Evolutionary conservation across 1,284 basidiomycete species (phyloP).

Genomic region (Neonothopanus nambi): DNA sequence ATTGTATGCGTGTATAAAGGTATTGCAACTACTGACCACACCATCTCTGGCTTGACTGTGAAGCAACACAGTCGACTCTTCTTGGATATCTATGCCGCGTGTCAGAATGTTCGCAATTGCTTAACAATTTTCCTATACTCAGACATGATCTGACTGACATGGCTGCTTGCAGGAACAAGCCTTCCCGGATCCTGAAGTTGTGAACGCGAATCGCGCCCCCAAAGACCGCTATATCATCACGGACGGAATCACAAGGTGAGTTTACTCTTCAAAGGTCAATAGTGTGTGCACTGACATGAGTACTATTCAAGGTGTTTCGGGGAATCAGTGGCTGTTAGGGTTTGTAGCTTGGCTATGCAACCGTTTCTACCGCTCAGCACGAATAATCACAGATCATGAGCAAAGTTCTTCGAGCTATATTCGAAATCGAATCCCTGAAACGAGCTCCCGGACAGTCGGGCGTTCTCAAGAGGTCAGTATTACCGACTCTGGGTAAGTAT

Average conservation of each 20-base stretch:
- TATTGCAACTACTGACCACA: slow-evolving; percentile 43
- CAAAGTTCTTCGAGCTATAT: slow-evolving; percentile 49
- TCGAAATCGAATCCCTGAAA: slow-evolving; percentile 47
- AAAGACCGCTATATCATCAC: slow-evolving; percentile 48
- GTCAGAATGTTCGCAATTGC: slow-evolving; percentile 58
- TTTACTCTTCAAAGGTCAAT: neutral
- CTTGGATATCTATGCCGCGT: slow-evolving; percentile 58
- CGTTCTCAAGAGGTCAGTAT: slow-evolving; percentile 41
- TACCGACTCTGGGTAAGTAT: neutral
- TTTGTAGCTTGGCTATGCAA: slow-evolving; percentile 25
- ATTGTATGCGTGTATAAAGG: slow-evolving; percentile 33
- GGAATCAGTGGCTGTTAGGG: slow-evolving; percentile 53
- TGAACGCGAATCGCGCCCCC: slow-evolving; percentile 46
- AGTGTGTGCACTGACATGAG: slow-evolving; percentile 1
- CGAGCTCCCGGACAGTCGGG: slow-evolving; percentile 58
- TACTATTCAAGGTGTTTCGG: slow-evolving; percentile 48
- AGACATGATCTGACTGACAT: neutral
- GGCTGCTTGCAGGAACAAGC: slow-evolving; percentile 41
- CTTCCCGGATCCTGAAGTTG: slow-evolving; percentile 47
- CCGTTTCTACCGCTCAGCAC: slow-evolving; percentile 5
- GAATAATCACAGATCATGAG: slow-evolving; percentile 36
- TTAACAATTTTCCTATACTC: slow-evolving; percentile 1
- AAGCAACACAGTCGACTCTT: slow-evolving; percentile 55
- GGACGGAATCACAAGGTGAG: slow-evolving; percentile 52
- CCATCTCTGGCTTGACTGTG: slow-evolving; percentile 42